These are phyloP conservation scores for Suillus bovinus DNA, from an alignment of 768 basidiomycete species.

Conservation along the genomic window DNA sequence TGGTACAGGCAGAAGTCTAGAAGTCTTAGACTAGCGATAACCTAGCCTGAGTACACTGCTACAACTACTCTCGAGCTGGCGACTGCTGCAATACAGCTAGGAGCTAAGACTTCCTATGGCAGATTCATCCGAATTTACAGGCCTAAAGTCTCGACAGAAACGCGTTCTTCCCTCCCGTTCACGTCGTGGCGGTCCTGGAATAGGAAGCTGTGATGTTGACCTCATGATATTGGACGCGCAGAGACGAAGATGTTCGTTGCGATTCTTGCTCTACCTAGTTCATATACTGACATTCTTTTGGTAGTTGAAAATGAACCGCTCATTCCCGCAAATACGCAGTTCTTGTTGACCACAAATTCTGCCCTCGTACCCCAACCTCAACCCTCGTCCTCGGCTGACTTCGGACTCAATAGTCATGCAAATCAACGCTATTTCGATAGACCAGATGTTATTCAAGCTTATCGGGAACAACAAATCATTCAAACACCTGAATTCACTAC, in stretches of 20 bases:
- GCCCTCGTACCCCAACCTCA: constrained; percentile 45
- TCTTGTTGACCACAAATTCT: constrained; percentile 76
- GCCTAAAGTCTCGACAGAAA: constrained; percentile 56
- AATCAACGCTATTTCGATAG: constrained; percentile 78
- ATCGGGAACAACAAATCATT: constrained; percentile 66
- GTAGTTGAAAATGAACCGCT: constrained; percentile 72
- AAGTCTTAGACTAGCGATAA: background rate
- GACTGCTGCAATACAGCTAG: background rate
- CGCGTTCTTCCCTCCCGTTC: constrained; percentile 82
- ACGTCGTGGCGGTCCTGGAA: constrained; percentile 77
- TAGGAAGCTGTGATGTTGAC: constrained; percentile 79
- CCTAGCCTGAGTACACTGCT: background rate
- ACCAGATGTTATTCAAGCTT: constrained; percentile 72
- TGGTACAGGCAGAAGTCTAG: background rate
- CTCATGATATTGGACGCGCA: constrained; percentile 81
- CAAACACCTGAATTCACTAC: constrained; percentile 73
- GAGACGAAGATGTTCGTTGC: constrained; percentile 67
- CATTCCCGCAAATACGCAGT: constrained; percentile 62
- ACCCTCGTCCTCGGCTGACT: constrained; percentile 37
- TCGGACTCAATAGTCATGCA: constrained; percentile 54
- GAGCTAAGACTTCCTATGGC: constrained; percentile 23
- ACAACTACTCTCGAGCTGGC: background rate
- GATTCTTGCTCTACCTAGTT: constrained; percentile 9
- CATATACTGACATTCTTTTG: constrained; percentile 20
- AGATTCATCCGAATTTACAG: constrained; percentile 36